Base-by-base conservation (phyloP, 345 rosid species). In the Draba incana region DNA sequence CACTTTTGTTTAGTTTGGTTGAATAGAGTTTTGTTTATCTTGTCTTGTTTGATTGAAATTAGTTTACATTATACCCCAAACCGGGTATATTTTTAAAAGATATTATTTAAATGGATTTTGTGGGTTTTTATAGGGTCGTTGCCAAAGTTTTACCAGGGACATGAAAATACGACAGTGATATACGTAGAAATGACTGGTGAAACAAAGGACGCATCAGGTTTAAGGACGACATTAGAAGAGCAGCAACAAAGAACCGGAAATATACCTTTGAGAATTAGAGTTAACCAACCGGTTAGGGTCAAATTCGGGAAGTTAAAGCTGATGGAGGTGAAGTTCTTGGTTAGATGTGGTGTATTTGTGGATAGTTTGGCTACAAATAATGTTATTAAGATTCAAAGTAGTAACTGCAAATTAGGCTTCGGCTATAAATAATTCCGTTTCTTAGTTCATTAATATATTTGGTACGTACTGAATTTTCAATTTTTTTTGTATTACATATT, bases 71-170 rank as follows among this genome's bases (percentile, higher is more conserved):
- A 33, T 43, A 27, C 8, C 56, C 55, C 46, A 31, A 31, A 7
- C 28, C 10, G 4, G 35, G 6, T 58, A 20, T 16, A 25, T 30
- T 6, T 54, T 14, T 31, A 1, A n/a, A 23, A 31, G 33, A 58
- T 39, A 23, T 15, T 25, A 37, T 8, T 10, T 56, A 6, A 27
- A 15, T 13, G 4, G 12, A 1, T 51, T 51, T 39, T 62, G 11
- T 70, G 16, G 6, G 4, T 11, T 44, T 35, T 10, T 27, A 10
- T 46, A 74, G 78, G 98, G 3, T 75, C 98, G 8, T 57, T 90
- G 55, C 98, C 98, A 0, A 86, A 84, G 70, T 92, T 92, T 79
- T 92, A 89, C 71, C 98, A 92, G 37, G 98, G 97, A 4, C 91
- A 92, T 62, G 65, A 61, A 80, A 92, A 86, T 70, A 88, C 95